Evolutionary conservation across 306 rosid genomes (phyloP).

Genomic region (Castanospermum australe): DNA sequence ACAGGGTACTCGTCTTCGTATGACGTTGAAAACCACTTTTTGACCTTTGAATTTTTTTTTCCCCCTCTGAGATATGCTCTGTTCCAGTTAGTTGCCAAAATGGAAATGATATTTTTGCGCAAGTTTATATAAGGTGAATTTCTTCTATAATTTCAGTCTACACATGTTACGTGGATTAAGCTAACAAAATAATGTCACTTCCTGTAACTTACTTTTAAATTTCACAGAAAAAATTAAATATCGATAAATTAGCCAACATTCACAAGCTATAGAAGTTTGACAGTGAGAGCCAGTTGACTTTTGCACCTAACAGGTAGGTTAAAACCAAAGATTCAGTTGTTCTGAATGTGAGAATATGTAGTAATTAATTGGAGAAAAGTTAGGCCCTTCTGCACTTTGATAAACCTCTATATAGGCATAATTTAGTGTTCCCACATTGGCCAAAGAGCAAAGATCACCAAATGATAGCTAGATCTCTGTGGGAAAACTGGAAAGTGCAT

Average conservation of each 20-base stretch:
- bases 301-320: conserved; percentile 17
- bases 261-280: conserved; percentile 8
- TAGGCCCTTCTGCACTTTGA: conserved; percentile 50
- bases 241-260: neutral
- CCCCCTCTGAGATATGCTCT: neutral
- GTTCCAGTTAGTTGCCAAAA: neutral
- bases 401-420: conserved; percentile 21
- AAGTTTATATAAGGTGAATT: neutral
- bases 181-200: neutral
- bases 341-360: conserved; percentile 20
- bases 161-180: neutral
- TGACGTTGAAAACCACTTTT: conserved; percentile 24
- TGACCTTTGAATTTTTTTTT: conserved; percentile 20
- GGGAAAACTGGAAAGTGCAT: conserved; percentile 21
- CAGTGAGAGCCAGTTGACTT: neutral
- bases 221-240: conserved; percentile 7
- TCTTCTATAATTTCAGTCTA: neutral
- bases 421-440: conserved; percentile 42
- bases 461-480: conserved; percentile 14
- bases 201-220: neutral
- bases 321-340: conserved; percentile 19
- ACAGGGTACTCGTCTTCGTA: neutral
- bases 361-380: conserved; percentile 15
- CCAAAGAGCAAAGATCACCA: neutral
- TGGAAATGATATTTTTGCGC: neutral